Base-by-base conservation (phyloP, 768 basidiomycete genomes). In the Macrolepiota fuliginosa region DNA sequence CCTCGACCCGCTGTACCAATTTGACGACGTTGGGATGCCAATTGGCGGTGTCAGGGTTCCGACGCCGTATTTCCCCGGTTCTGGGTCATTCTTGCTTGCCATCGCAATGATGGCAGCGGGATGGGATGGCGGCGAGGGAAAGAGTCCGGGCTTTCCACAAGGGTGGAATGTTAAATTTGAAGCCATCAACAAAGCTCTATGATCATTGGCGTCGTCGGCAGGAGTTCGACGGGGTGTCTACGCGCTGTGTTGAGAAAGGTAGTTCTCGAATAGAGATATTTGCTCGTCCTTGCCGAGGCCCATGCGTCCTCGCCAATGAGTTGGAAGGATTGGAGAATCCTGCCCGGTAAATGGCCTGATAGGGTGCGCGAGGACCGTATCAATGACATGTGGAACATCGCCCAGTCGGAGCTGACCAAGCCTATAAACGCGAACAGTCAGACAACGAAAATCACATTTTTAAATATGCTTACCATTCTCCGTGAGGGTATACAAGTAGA, bases 251-350 rank as follows among this genome's bases (percentile, higher is more conserved):
- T 39, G 24, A 40, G 35, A 19, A n/a, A 47, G 10, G 45, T 50
- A 39, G 36, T 56, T 56, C 29, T 57, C 45, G 54, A 67, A 68
- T 27, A 83, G 74, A 12, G 74, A 68, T 37, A 81, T 61, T 67
- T 90, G 88, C 54, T 86, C 81, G 12, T 80, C 81, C 66, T 84
- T 86, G 36, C 74, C 74, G 22, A 89, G 68, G 0, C 90, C 89
- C 82, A 88, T 90, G 35, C 89, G 77, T 11, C 91, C 90, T 61
- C 91, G 80, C 89, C 89, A 91, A 68, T 86, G 81, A 0, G 68
- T 63, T 50, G 76, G 78, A 45, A 78, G 72, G 17, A 82, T 65
- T 4, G 84, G 82, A 9, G 71, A 61, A 39, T 75, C 70, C 5
- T 65, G 52, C 7, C 62, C 1, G 3, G 61, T 62, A 47, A 75